Percentiles rank a stretch among this genome's conserved stretches.
Evolutionary conservation across 2,329 filamentous ascomycete species (phyloP).

Genomic region (Fusarium ramigenum): DNA sequence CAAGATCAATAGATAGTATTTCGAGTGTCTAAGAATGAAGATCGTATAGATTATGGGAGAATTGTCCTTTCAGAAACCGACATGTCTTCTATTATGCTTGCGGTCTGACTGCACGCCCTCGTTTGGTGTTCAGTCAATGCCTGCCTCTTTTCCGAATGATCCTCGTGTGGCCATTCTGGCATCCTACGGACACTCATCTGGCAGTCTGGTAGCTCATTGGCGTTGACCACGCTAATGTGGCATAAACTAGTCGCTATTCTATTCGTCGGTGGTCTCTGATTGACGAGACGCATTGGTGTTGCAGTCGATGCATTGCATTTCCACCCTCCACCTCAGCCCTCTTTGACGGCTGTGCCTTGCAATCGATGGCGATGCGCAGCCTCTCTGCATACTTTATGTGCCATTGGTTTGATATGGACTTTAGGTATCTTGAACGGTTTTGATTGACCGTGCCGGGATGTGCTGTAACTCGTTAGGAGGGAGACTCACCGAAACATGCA

Average conservation of each 20-base stretch:
- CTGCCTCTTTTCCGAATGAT: constrained; percentile 16
- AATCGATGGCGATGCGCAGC: constrained; percentile 37
- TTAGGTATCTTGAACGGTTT: neutral
- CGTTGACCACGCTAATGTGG: neutral
- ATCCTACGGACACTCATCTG: neutral
- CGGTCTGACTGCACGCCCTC: neutral
- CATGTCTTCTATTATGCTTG: neutral
- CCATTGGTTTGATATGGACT: neutral
- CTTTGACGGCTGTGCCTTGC: constrained; percentile 42
- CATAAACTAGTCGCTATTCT: neutral
- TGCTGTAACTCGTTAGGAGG: neutral
- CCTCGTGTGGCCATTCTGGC: constrained; percentile 16
- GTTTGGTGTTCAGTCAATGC: constrained; percentile 4
- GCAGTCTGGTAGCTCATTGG: neutral
- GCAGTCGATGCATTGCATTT: constrained; percentile 34
- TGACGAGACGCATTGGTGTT: constrained; percentile 19
- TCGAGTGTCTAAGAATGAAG: neutral
- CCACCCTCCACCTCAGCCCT: constrained; percentile 44
- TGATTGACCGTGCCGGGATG: neutral
- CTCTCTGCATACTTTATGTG: constrained; percentile 18
- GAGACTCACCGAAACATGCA: constrained; percentile 1
- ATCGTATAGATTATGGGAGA: neutral
- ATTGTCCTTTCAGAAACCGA: neutral
- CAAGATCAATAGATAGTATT: neutral
- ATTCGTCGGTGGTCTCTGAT: constrained; percentile 8